phyloP scores from a whole-genome alignment of 768 basidiomycete genomes.

The Podaxis pistillaris region DNA sequence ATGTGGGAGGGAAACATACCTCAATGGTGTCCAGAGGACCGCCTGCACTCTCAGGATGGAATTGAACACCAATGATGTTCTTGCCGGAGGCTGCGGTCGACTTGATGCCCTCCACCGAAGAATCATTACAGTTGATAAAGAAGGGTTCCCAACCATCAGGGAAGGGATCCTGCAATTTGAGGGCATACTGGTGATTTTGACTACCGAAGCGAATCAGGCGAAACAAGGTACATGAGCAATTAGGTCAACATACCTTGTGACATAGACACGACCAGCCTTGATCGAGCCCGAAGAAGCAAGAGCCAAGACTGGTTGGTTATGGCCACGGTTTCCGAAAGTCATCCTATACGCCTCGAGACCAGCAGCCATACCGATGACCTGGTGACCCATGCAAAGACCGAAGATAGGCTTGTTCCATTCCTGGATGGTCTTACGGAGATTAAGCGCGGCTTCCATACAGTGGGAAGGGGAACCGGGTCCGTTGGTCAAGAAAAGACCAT shows the following conservation, averaged over 20 bases:
- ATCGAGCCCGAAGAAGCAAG: conserved; percentile 92
- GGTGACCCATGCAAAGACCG: conserved; percentile 99
- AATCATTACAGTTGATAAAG: conserved; percentile 99
- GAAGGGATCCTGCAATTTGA: conserved; percentile 92
- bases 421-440: conserved; percentile 75
- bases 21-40: conserved; percentile 99
- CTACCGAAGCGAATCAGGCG: conserved; percentile 32
- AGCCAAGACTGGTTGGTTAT: conserved; percentile 98
- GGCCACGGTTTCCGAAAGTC: conserved; percentile 99
- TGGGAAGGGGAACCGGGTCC: conserved; percentile 94
- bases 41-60: conserved; percentile 98
- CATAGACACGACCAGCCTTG: conserved; percentile 94
- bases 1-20: conserved; percentile 41
- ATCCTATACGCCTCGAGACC: conserved; percentile 96
- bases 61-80: conserved; percentile 97
- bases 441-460: conserved; percentile 80
- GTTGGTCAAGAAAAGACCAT: conserved; percentile 95
- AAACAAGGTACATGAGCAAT: background rate
- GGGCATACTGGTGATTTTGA: conserved; percentile 99
- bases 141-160: conserved; percentile 97
- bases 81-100: conserved; percentile 87
- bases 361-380: conserved; percentile 96
- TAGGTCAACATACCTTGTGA: conserved; percentile 65
- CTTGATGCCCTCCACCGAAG: conserved; percentile 98
- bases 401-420: conserved; percentile 96